A percentile compares a stretch with the other conserved stretches of the same genome.
Conservation (phyloP, 352 stramenopile species). For the Elongisporangium senticosum region DNA sequence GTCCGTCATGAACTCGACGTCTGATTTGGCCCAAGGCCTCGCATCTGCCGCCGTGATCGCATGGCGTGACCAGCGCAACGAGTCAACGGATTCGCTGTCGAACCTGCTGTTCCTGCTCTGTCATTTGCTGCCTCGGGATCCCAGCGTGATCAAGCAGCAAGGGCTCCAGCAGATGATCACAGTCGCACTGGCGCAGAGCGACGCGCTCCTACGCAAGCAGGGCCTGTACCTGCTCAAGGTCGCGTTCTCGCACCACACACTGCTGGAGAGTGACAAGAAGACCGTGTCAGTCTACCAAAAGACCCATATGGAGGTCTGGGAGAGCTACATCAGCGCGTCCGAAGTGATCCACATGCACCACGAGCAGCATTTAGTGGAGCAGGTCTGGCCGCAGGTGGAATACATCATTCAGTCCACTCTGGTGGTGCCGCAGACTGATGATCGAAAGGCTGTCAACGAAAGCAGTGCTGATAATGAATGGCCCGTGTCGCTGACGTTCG, state of each 20-base stretch:
- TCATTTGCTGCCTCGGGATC: slow-evolving; percentile 43
- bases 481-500: slow-evolving; percentile 63
- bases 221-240: slow-evolving; percentile 62
- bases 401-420: slow-evolving; percentile 38
- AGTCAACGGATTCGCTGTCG: slow-evolving; percentile 17
- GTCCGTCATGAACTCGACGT: slow-evolving; percentile 14
- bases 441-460: neutral
- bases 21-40: neutral
- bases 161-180: slow-evolving; percentile 46
- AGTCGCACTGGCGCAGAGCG: slow-evolving; percentile 40
- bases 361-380: slow-evolving; percentile 75
- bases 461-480: slow-evolving; percentile 10
- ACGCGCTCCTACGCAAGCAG: slow-evolving; percentile 63
- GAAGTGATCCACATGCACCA: slow-evolving; percentile 84
- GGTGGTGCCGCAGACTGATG: slow-evolving; percentile 9
- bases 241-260: slow-evolving; percentile 45
- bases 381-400: slow-evolving; percentile 76
- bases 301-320: slow-evolving; percentile 32
- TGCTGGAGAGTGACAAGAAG: slow-evolving; percentile 8
- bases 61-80: neutral
- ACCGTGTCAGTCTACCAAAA: neutral
- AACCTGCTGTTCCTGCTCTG: slow-evolving; percentile 66
- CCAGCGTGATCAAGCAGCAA: slow-evolving; percentile 26
- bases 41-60: neutral
- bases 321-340: slow-evolving; percentile 65